These are phyloP conservation scores for Xylaria acuta DNA, from an alignment of 495 filamentous ascomycete species.

Conservation along the genomic window DNA sequence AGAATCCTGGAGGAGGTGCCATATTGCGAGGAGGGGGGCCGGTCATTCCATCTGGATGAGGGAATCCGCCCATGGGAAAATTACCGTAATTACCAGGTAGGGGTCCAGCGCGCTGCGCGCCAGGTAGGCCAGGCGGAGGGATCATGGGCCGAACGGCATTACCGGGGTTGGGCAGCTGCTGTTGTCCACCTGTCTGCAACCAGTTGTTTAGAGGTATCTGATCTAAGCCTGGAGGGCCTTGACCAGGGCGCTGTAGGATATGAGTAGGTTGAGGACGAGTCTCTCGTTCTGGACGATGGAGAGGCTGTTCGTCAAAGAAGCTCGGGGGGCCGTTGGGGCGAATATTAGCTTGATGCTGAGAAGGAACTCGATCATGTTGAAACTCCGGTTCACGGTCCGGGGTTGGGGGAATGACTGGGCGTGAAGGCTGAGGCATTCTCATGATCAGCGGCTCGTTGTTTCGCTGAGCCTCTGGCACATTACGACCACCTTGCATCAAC, in stretches of 20 bases:
- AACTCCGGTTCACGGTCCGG: constrained; percentile 52
- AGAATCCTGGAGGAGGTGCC: constrained; percentile 52
- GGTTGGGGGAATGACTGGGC: constrained; percentile 42
- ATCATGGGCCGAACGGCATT: constrained; percentile 51
- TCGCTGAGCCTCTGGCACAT: constrained; percentile 51
- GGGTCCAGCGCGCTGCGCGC: constrained; percentile 49
- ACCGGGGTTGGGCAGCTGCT: constrained; percentile 47
- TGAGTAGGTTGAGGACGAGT: constrained; percentile 56
- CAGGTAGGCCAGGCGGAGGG: constrained; percentile 58
- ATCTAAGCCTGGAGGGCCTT: constrained; percentile 56
- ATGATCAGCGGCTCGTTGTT: constrained; percentile 48
- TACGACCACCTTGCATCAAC: constrained; percentile 57
- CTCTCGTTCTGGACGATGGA: constrained; percentile 49
- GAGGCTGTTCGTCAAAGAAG: constrained; percentile 51
- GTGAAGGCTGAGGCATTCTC: constrained; percentile 47
- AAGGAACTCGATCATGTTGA: constrained; percentile 42
- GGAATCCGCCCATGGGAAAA: constrained; percentile 55
- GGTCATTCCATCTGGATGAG: constrained; percentile 49
- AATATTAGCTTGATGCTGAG: constrained; percentile 38
- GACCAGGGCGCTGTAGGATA: constrained; percentile 58
- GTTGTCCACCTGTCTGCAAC: constrained; percentile 48
- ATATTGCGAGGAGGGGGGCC: constrained; percentile 36
- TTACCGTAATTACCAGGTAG: constrained; percentile 56
- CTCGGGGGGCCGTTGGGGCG: constrained; percentile 42
- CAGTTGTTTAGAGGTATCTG: constrained; percentile 52